Evolutionary conservation across 768 basidiomycete species (phyloP).

Genomic region (Austroboletus festivus): DNA sequence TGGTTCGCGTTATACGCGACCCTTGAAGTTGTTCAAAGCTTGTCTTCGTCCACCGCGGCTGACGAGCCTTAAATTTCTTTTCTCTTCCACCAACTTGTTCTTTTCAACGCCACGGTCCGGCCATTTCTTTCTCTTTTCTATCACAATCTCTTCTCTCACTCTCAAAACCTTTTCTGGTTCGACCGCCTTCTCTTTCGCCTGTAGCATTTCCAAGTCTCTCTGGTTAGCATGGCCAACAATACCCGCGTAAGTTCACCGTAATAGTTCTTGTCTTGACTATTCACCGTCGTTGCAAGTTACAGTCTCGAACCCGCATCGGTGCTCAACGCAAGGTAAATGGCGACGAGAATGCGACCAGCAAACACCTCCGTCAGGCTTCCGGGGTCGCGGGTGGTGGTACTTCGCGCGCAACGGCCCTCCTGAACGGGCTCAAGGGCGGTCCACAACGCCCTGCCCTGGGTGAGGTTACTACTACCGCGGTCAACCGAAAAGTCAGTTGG

Average conservation of each 20-base stretch:
- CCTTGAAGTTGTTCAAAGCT: no score
- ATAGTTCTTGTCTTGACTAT: not conserved
- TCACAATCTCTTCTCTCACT: constrained; percentile 28
- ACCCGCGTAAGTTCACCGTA: constrained; percentile 50
- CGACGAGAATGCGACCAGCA: constrained; percentile 76
- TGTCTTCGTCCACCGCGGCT: constrained; percentile 34
- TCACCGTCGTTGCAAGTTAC: constrained; percentile 43
- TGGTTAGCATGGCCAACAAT: constrained; percentile 53
- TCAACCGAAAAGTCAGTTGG: constrained; percentile 68
- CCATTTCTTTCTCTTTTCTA: constrained; percentile 34
- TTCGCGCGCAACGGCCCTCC: constrained; percentile 46
- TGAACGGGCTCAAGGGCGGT: constrained; percentile 47
- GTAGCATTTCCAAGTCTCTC: constrained; percentile 22
- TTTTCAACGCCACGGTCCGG: constrained; percentile 23
- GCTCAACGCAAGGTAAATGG: constrained; percentile 64
- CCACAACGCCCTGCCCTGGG: constrained; percentile 70
- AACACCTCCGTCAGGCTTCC: constrained; percentile 62
- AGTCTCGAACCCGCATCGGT: constrained; percentile 61
- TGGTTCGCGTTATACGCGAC: constrained; percentile 38
- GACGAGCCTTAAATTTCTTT: constrained; percentile 26
- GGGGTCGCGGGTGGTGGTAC: constrained; percentile 44
- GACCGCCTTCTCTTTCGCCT: constrained; percentile 13
- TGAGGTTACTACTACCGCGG: constrained; percentile 76
- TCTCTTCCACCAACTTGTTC: constrained; percentile 10
- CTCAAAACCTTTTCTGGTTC: constrained; percentile 6